These are phyloP conservation scores for Cocos nucifera DNA, from an alignment of 176 grass and related monocot species.

Conservation along the genomic window DNA sequence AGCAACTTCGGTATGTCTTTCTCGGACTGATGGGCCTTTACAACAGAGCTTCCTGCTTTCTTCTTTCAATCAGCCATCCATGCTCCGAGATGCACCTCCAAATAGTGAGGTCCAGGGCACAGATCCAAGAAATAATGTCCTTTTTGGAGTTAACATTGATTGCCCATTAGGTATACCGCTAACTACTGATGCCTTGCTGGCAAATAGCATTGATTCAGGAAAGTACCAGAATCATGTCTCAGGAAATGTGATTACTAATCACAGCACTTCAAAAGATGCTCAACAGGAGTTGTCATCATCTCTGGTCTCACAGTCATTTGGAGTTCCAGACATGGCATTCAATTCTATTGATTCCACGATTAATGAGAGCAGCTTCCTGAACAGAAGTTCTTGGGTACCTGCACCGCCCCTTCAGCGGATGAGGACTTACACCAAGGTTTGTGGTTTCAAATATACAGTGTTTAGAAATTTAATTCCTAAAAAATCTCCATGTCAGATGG, in stretches of 20 bases:
- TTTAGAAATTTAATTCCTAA: too few species aligned
- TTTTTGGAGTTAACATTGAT: constrained; percentile 65
- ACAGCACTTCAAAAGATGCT: constrained; percentile 50
- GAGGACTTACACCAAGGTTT: constrained; percentile 80
- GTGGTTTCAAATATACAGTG: constrained; percentile 10
- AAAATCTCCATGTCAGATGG: too few species aligned
- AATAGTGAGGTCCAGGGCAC: constrained; percentile 42
- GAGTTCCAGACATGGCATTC: constrained; percentile 61
- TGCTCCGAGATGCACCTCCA: constrained; percentile 38
- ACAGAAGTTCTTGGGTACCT: constrained; percentile 36
- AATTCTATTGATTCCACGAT: constrained; percentile 73
- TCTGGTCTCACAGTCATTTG: constrained; percentile 65
- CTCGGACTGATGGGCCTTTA: constrained; percentile 55
- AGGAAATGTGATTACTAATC: constrained; percentile 45
- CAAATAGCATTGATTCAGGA: constrained; percentile 32
- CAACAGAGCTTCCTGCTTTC: constrained; percentile 51
- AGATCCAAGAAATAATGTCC: constrained; percentile 62
- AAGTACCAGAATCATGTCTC: constrained; percentile 54
- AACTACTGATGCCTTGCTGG: constrained; percentile 39
- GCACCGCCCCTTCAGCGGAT: constrained; percentile 54
- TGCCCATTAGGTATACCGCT: constrained; percentile 49
- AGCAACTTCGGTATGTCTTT: constrained; percentile 66
- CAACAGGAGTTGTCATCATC: constrained; percentile 79
- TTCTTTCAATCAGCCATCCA: constrained; percentile 49
- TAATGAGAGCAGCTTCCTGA: constrained; percentile 49